Percentiles rank a stretch among this genome's conserved stretches.
Conservation (phyloP, 2,329 filamentous ascomycete genomes). For the Didymella segeticola region DNA sequence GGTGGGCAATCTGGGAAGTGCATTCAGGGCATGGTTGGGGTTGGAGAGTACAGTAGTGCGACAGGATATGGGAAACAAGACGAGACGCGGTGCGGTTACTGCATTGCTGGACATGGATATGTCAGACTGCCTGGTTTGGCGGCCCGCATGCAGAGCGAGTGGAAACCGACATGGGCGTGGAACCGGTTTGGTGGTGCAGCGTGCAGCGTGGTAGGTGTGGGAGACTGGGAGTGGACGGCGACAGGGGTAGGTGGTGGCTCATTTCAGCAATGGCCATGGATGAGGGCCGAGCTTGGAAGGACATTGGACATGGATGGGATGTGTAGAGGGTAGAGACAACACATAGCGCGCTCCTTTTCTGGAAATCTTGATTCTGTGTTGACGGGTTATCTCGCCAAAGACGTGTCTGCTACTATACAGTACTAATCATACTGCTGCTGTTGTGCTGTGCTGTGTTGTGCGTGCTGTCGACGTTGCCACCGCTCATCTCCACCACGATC, state of each 20-base stretch:
- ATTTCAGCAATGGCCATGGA: slow-evolving; percentile 1
- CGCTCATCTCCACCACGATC: slow-evolving; percentile 5
- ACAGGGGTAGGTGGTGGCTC: slow-evolving; percentile 6
- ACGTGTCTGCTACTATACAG: too few relatives aligned
- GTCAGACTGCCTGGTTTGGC: slow-evolving; percentile 3
- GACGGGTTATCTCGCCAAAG: too few relatives aligned
- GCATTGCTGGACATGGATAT: too few relatives aligned
- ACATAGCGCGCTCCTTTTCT: slow-evolving; percentile 10
- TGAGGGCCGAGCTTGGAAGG: slow-evolving; percentile 6
- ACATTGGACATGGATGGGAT: slow-evolving; percentile 1
- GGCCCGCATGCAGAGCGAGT: slow-evolving; percentile 4
- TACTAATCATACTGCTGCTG: too few relatives aligned
- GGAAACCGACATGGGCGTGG: background rate
- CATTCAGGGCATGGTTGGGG: too few relatives aligned
- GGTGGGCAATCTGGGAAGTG: too few relatives aligned
- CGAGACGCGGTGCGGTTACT: too few relatives aligned
- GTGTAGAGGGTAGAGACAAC: slow-evolving; percentile 3
- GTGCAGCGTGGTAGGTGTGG: background rate
- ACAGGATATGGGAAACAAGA: too few relatives aligned
- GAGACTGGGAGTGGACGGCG: background rate
- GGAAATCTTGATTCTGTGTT: slow-evolving; percentile 8
- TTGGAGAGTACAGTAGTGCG: too few relatives aligned
- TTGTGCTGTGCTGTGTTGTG: background rate
- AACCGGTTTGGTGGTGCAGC: slow-evolving; percentile 5
- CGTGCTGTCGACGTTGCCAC: background rate